Base-by-base conservation (phyloP, 192 early-diverging fungal species). In the Irineochytrium annulatum region DNA sequence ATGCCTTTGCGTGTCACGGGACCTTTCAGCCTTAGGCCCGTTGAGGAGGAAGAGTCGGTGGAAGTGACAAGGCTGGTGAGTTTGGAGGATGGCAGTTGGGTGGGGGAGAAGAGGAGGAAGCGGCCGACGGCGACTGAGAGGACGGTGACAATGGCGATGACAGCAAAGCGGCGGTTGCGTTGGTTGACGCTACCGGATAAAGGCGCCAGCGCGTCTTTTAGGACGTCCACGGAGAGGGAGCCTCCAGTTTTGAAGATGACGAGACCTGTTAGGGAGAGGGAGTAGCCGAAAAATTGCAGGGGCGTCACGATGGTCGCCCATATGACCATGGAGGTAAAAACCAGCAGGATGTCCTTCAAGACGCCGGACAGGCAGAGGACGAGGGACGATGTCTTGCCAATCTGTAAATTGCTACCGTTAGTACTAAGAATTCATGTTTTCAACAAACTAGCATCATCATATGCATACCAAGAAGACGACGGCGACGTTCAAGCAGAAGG, bases 291-390 rank as follows among this genome's bases (percentile, higher is more conserved):
- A 22, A 43, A 60, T 43, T 75, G 73, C 51, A 66, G 16, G 14
- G 32, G 14, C 17, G 55, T 57, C 19, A 68, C 43, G 11, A 57
- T 44, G 31, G 60, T 59, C 41, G 39, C 29, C 56, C 62, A 75
- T 30, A 68, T 43, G 54, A 75, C 24, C 24, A 62, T 65, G 8
- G 64, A 61, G 14, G 68, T 22, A 17, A 34, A 53, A 29, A 75
- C 65, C 32, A 75, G 61, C 4, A 63, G 44, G 30, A 75, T 67
- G 45, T 75, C 68, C 48, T 75, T 75, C 31, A 75, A 34, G 3
- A 75, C 55, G 29, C 73, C 73, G 19, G 55, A 66, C 6, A 70
- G 58, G 43, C 63, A 66, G 39, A 75, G 60, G 29, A 71, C 68
- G 37, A 71, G 60, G 2, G 68, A 68, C 26, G 73, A 75, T n/a